These are phyloP conservation scores for Tetrapisispora fleetii DNA, from an alignment of 805 yeast genomes.

Conservation along the genomic window DNA sequence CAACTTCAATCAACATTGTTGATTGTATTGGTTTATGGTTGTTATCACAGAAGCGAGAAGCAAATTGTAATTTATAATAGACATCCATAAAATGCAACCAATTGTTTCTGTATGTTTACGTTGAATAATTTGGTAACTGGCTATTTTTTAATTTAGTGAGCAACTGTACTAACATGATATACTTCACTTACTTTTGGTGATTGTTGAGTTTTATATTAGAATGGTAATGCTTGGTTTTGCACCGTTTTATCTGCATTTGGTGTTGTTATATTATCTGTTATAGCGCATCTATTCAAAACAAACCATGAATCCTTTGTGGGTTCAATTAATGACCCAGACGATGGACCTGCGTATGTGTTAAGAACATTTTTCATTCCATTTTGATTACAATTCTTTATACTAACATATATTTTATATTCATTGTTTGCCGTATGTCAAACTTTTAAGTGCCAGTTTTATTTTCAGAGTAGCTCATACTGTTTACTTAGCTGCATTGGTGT, in stretches of 20 bases:
- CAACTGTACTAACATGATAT: background rate
- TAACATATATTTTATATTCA: background rate
- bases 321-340: constrained; percentile 79
- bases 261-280: constrained; percentile 71
- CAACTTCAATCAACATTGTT: no score
- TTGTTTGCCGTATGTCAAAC: background rate
- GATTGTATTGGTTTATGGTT: no score
- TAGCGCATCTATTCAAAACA: constrained; percentile 70
- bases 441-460: background rate
- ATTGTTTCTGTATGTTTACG: constrained; percentile 36
- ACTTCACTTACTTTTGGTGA: background rate
- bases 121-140: background rate
- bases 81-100: constrained; percentile 33
- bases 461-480: constrained; percentile 76
- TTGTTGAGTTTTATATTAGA: constrained; percentile 26
- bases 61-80: background rate
- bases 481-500: constrained; percentile 80
- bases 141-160: background rate
- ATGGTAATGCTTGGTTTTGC: constrained; percentile 91
- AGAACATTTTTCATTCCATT: background rate
- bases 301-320: constrained; percentile 92
- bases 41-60: background rate
- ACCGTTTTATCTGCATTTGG: constrained; percentile 90
- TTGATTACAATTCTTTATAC: background rate
- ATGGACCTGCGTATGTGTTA: constrained; percentile 60